Evolutionary conservation across 441 rosid genomes (phyloP).

Genomic region (Populus hybrid): DNA sequence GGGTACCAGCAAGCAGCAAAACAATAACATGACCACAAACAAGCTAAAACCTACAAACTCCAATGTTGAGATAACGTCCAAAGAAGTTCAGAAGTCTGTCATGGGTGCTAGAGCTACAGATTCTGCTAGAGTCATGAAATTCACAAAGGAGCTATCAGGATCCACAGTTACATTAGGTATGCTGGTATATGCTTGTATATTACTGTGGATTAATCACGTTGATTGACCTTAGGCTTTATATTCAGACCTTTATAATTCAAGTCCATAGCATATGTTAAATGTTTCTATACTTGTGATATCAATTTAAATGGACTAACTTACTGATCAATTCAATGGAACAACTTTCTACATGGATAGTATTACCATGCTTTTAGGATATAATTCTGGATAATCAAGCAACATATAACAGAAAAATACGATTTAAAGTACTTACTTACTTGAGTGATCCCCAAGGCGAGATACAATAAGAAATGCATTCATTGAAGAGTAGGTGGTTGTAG

Average conservation of each 20-base stretch:
- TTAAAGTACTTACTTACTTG: not conserved
- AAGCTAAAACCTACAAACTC: constrained; percentile 51
- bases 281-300: not conserved
- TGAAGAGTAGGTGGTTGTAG: not conserved
- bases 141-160: constrained; percentile 73
- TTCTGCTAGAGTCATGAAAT: constrained; percentile 79
- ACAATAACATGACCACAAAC: constrained; percentile 34
- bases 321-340: not conserved
- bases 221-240: not conserved
- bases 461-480: not conserved
- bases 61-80: constrained; percentile 39
- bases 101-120: constrained; percentile 86
- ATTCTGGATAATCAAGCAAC: not conserved
- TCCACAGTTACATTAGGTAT: constrained; percentile 80
- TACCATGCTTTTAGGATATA: not conserved
- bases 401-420: not conserved
- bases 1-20: constrained; percentile 38
- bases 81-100: constrained; percentile 50
- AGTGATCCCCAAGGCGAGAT: not conserved
- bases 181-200: constrained; percentile 8
- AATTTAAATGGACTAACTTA: not conserved
- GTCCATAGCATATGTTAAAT: not conserved
- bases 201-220: not conserved
- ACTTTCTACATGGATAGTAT: not conserved
- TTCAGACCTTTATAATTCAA: not conserved